These are phyloP conservation scores for Turnera subulata DNA, from an alignment of 345 rosid species.

Conservation along the genomic window DNA sequence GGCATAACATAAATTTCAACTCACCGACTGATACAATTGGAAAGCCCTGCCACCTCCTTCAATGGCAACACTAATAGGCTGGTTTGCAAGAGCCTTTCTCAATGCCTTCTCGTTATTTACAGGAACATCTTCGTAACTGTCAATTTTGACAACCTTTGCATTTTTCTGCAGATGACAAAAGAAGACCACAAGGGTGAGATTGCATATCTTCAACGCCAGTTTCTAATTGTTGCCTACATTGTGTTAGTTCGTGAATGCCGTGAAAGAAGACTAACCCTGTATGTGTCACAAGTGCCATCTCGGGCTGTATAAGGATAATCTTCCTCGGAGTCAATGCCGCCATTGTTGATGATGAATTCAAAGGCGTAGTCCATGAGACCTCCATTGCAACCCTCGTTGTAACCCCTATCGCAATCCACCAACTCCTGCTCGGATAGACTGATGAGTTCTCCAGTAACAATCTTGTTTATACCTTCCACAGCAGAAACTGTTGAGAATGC, in stretches of 20 bases:
- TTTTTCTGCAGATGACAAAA: conserved; percentile 50
- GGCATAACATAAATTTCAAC: too few species aligned
- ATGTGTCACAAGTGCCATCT: conserved; percentile 60
- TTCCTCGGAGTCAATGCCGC: conserved; percentile 74
- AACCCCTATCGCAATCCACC: conserved; percentile 75
- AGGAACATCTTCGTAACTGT: conserved; percentile 82
- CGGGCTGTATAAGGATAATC: conserved; percentile 75
- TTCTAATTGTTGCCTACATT: too few species aligned
- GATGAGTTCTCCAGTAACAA: conserved; percentile 72
- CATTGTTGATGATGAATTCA: conserved; percentile 81
- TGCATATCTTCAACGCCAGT: too few species aligned
- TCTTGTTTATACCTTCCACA: conserved; percentile 89
- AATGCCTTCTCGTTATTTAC: conserved; percentile 51
- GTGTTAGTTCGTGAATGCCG: too few species aligned
- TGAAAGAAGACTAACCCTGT: conserved; percentile 50
- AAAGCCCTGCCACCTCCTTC: conserved; percentile 83
- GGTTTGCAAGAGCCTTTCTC: conserved; percentile 74
- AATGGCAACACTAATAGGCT: conserved; percentile 80
- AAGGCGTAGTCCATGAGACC: conserved; percentile 94
- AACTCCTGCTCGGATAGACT: conserved; percentile 86
- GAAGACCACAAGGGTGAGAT: too few species aligned
- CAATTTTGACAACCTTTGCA: conserved; percentile 72
- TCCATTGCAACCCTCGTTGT: conserved; percentile 86
- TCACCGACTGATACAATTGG: conserved; percentile 74
- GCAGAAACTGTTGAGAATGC: conserved; percentile 88